These are phyloP conservation scores for Sindora glabra DNA, from an alignment of 306 rosid species.

Conservation along the genomic window DNA sequence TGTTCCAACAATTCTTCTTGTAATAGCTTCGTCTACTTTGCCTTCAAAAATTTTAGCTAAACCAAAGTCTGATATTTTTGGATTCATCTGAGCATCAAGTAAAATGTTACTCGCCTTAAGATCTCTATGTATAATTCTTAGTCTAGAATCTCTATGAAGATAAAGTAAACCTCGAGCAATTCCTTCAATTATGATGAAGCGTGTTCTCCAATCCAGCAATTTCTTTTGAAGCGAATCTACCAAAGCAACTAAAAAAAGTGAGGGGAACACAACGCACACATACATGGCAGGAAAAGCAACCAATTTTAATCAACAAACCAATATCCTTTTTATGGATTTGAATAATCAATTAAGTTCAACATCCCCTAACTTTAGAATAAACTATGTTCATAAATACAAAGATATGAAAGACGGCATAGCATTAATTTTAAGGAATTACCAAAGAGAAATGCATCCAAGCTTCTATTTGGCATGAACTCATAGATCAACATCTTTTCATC, in stretches of 20 bases:
- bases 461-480: constrained; percentile 33
- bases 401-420: no score
- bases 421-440: constrained; percentile 8
- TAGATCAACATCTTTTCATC: constrained; percentile 28
- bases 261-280: neutral
- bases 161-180: constrained; percentile 13
- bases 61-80: constrained; percentile 23
- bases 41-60: constrained; percentile 9
- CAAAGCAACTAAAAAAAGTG: neutral
- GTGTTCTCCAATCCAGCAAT: constrained; percentile 11
- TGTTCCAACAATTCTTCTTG: constrained; percentile 9
- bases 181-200: constrained; percentile 10
- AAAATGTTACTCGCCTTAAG: constrained; percentile 20
- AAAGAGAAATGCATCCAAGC: constrained; percentile 17
- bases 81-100: constrained; percentile 7
- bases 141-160: constrained; percentile 17
- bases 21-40: neutral
- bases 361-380: no score
- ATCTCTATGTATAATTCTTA: constrained; percentile 11
- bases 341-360: no score
- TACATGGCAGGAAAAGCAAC: neutral
- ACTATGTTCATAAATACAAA: no score
- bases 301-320: neutral
- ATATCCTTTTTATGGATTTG: no score
- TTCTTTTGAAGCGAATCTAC: neutral